Evolutionary conservation across 164 flowering plant genomes (phyloP).

Genomic region (Cinnamomum micranthum): DNA sequence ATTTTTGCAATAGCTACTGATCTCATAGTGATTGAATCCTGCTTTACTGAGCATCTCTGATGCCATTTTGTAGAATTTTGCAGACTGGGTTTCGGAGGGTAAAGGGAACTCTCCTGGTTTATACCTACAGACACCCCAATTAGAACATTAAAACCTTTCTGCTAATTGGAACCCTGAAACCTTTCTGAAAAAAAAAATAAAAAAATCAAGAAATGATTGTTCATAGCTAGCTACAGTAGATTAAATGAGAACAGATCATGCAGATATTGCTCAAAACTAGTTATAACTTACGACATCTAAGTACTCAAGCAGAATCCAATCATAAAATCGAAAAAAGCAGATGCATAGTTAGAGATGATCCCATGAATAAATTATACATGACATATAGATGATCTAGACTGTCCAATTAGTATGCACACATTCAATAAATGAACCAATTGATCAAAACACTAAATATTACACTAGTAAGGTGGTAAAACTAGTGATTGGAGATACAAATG

Average conservation of each 20-base stretch:
- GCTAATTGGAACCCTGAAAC: too few relatives aligned
- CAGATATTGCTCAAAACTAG: background rate
- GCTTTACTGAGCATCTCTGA: conserved; percentile 50
- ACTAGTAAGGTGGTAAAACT: too few relatives aligned
- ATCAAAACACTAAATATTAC: background rate
- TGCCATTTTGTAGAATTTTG: conserved; percentile 77
- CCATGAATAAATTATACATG: background rate
- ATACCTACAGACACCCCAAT: conserved; percentile 42
- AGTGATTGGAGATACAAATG: too few relatives aligned
- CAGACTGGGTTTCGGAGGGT: conserved; percentile 75
- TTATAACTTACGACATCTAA: background rate
- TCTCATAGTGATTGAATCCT: conserved; percentile 81
- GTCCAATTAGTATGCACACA: background rate
- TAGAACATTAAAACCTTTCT: background rate
- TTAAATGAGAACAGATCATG: background rate
- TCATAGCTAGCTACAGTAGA: background rate
- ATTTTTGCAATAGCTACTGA: conserved; percentile 74
- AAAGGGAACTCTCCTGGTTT: conserved; percentile 51
- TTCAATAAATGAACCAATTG: background rate
- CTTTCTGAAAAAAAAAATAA: too few relatives aligned
- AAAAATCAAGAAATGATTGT: background rate
- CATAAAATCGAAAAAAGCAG: background rate
- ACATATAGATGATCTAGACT: background rate
- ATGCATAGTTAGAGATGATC: too few relatives aligned
- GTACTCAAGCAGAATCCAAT: background rate